phyloP scores from a whole-genome alignment of 306 rosid species.

The Potentilla sterilis region DNA sequence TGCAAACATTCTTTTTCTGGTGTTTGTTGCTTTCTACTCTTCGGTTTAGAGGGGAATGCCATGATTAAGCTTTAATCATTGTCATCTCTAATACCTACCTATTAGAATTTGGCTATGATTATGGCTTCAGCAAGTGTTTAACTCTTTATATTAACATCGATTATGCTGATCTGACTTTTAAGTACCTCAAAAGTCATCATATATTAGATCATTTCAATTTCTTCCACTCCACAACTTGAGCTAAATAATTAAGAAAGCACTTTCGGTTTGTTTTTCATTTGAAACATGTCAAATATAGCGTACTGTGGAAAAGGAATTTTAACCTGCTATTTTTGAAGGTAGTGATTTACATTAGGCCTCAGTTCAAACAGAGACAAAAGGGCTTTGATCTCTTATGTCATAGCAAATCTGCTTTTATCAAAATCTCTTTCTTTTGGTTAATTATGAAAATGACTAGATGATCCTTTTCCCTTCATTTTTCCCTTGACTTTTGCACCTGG shows the following conservation, averaged over 20 bases:
- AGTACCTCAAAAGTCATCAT: too few species aligned
- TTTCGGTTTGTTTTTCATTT: neutral
- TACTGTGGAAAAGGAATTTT: neutral
- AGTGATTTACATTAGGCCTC: neutral
- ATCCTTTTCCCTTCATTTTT: neutral
- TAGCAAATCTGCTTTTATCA: neutral
- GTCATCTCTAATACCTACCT: neutral
- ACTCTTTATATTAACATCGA: neutral
- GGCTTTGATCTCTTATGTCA: neutral
- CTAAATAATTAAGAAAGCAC: neutral
- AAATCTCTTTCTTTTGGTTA: neutral
- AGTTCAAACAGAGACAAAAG: neutral
- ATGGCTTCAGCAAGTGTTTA: neutral
- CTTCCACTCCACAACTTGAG: neutral
- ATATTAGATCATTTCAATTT: neutral
- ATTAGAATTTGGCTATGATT: neutral
- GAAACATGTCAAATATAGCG: neutral
- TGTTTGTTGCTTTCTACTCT: neutral
- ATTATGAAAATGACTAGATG: slow-evolving; percentile 14
- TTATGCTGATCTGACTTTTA: neutral
- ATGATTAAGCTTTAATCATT: neutral
- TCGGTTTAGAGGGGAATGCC: neutral
- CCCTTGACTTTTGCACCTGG: slow-evolving; percentile 19
- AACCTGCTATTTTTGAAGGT: neutral
- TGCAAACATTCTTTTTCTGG: neutral